Conservation (phyloP, 371 early-diverging fungal species). For the Circinella minor region DNA sequence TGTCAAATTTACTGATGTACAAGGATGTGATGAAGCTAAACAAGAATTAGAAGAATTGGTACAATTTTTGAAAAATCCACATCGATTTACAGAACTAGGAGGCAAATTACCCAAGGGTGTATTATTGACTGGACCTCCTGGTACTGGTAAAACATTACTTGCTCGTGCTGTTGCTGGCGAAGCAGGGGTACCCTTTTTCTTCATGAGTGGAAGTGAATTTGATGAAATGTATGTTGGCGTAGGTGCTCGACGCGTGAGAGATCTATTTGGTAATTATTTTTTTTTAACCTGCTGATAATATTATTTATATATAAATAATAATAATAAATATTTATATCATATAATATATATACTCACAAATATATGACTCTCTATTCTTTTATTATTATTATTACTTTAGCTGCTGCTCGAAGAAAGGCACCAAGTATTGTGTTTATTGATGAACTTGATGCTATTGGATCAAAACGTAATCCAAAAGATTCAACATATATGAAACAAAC, state of each 20-base stretch:
- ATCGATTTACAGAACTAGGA: constrained; percentile 89
- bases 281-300: not conserved
- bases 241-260: constrained; percentile 86
- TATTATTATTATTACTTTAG: constrained; percentile 34
- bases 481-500: constrained; percentile 95
- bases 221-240: constrained; percentile 99
- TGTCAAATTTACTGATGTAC: constrained; percentile 91
- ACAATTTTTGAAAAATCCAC: constrained; percentile 91
- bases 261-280: constrained; percentile 65
- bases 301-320: not conserved
- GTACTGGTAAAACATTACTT: constrained; percentile 96
- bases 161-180: constrained; percentile 93
- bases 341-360: not conserved
- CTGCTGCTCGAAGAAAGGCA: constrained; percentile 92
- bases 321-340: not conserved
- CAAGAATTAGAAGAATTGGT: constrained; percentile 96
- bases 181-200: constrained; percentile 96
- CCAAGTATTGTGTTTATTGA: constrained; percentile 99
- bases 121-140: constrained; percentile 99
- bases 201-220: constrained; percentile 97
- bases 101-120: constrained; percentile 97
- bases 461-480: constrained; percentile 93
- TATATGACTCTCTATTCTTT: not conserved
- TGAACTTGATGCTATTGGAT: constrained; percentile 98
- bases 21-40: constrained; percentile 98